Evolutionary conservation across 2,329 filamentous ascomycete species (phyloP).

Genomic region (Claviceps maximensis): DNA sequence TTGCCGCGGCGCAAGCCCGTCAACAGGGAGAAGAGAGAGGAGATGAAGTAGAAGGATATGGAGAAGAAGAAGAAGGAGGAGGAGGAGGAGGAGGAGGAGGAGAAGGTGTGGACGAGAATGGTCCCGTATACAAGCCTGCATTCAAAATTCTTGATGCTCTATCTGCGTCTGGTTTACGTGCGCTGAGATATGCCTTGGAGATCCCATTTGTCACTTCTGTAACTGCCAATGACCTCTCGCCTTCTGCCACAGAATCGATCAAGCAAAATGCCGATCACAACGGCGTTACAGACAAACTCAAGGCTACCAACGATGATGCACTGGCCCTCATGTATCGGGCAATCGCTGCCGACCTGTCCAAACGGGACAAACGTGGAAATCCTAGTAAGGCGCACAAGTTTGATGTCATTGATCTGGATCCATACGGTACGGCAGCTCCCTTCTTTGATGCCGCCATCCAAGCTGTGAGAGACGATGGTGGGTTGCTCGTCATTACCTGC

Average conservation of each 20-base stretch:
- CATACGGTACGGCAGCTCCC: conserved; percentile 83
- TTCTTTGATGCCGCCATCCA: conserved; percentile 89
- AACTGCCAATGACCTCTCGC: conserved; percentile 80
- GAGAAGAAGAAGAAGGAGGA: neutral
- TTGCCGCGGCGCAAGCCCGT: conserved; percentile 5
- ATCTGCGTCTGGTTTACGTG: conserved; percentile 84
- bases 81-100: neutral
- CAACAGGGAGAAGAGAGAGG: neutral
- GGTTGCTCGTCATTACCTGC: conserved; percentile 87
- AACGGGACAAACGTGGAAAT: conserved; percentile 25
- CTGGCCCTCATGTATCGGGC: conserved; percentile 80
- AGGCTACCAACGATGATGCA: conserved; percentile 67
- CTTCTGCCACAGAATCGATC: conserved; percentile 66
- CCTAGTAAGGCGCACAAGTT: conserved; percentile 43
- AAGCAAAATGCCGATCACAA: conserved; percentile 78
- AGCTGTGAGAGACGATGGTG: conserved; percentile 69
- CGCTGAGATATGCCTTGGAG: conserved; percentile 82
- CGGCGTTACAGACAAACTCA: conserved; percentile 55
- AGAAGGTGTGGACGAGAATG: conserved; percentile 10
- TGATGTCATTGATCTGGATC: conserved; percentile 92
- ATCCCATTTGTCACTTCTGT: conserved; percentile 71
- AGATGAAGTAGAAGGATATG: neutral
- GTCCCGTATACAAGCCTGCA: conserved; percentile 23
- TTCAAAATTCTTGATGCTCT: conserved; percentile 91
- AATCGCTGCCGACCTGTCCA: conserved; percentile 39